A percentile compares a stretch with the other conserved stretches of the same genome.
Evolutionary conservation across 176 grass and related monocot species (phyloP).

Genomic region (Oryza punctata): DNA sequence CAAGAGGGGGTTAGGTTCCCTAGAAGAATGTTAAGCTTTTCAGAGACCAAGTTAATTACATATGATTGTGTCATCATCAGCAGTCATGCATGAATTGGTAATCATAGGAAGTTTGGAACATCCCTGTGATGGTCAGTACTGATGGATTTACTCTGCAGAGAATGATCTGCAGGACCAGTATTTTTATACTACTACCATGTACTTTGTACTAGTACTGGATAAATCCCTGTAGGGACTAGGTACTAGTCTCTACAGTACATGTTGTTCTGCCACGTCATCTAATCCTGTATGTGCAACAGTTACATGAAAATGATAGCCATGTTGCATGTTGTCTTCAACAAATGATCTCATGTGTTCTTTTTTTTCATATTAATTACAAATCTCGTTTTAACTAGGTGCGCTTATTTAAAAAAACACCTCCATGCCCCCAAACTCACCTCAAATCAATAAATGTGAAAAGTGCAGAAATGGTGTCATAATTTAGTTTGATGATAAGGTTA

Average conservation of each 20-base stretch:
- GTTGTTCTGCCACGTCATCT: background rate
- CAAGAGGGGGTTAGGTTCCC: conserved; percentile 3
- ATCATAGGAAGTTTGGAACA: conserved; percentile 37
- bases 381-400: background rate
- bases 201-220: background rate
- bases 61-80: conserved; percentile 1
- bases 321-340: background rate
- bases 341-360: background rate
- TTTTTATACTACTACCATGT: background rate
- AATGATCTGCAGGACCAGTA: conserved; percentile 26
- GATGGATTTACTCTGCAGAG: conserved; percentile 39
- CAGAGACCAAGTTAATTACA: background rate
- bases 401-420: background rate
- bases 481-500: background rate
- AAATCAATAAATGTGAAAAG: background rate
- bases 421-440: background rate
- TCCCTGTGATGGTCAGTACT: background rate
- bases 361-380: background rate
- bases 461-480: background rate
- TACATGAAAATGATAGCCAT: background rate
- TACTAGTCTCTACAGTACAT: background rate
- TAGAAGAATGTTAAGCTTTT: conserved; percentile 35
- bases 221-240: background rate
- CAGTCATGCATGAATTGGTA: background rate
- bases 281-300: background rate